Percentiles rank a stretch among this genome's conserved stretches.
phyloP scores from a whole-genome alignment of 2,329 filamentous ascomycete genomes.

The Clonostachys byssicola region DNA sequence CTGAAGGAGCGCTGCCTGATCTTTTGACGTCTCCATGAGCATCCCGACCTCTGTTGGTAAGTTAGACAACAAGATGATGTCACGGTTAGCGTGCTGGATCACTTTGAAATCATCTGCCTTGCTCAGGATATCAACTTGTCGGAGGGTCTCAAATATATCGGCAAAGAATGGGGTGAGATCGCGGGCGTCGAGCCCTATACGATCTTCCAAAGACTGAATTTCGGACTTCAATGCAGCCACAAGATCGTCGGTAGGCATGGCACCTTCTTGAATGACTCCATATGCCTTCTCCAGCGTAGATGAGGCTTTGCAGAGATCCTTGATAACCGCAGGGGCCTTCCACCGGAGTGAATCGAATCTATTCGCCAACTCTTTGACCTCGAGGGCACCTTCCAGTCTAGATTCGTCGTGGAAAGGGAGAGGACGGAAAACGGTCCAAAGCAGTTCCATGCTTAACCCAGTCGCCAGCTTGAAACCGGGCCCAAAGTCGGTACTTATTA shows the following conservation, averaged over 20 bases:
- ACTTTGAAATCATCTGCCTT: neutral
- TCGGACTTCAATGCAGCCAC: constrained; percentile 44
- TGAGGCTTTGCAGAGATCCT: constrained; percentile 48
- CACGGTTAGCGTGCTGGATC: constrained; percentile 13
- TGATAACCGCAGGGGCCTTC: constrained; percentile 47
- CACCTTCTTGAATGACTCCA: constrained; percentile 39
- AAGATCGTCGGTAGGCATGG: constrained; percentile 37
- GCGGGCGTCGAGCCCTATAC: constrained; percentile 32
- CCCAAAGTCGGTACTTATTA: constrained; percentile 54
- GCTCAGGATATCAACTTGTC: constrained; percentile 43
- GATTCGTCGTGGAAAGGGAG: constrained; percentile 41
- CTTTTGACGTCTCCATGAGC: constrained; percentile 10
- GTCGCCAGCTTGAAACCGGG: constrained; percentile 69
- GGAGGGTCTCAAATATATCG: constrained; percentile 50
- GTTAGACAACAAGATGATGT: constrained; percentile 44
- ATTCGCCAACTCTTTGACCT: constrained; percentile 50
- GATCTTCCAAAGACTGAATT: constrained; percentile 45
- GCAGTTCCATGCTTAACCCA: constrained; percentile 72
- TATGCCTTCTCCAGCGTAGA: constrained; percentile 52
- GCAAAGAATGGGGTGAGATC: constrained; percentile 45
- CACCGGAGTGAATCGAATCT: constrained; percentile 59
- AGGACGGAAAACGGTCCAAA: constrained; percentile 74
- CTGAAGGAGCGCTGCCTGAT: constrained; percentile 26
- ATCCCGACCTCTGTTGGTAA: constrained; percentile 25
- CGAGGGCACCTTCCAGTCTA: constrained; percentile 38